Evolutionary conservation across 2,329 filamentous ascomycete species (phyloP), one percentile per base, ranked within the genome.

Genomic region (Sordariomycetes sp.): DNA sequence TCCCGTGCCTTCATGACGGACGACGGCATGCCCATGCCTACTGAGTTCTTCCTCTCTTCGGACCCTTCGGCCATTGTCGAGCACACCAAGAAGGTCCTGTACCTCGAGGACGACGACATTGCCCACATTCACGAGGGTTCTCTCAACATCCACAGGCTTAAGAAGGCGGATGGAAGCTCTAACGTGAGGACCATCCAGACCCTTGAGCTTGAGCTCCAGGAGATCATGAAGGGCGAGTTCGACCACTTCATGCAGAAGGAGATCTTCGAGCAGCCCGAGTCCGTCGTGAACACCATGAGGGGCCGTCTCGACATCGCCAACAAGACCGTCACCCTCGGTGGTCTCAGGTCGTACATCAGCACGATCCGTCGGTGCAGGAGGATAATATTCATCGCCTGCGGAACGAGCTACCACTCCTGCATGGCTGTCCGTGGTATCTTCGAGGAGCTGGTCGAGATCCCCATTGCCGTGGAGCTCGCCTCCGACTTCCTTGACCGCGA

Each of bases 181-280:
- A 97, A 97, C 71, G 91, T 97, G 66, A 92, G 94, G 72, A 90
- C 89, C 67, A 99, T 99, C 73, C 94, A 99, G 82, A 99, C 94
- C 59, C 85, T 99, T 59, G 94, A 99, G 81, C 89, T 99, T 55
- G 91, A 99, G 81, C 87, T 99, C 64, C 94, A 99, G 80, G 92
- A 99, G 80, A 99, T 99, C 76, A 99, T 99, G 94, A 99, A 99
- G 87, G 94, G 94, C 75, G 95, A 94, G 73, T 99, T 97, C 76
- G 94, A 99, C 74, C 94, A 99, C 79, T 99, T 97, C 82, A 99
- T 99, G 94, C 94, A 99, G 75, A 99, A 99, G 85, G 94, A 99
- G 75, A 99, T 99, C 70, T 99, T 99, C 74, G 94, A 99, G 82
- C 94, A 99, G 80, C 94, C 94, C 70, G 94, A 99, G 78, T 99